A percentile compares a stretch with the other conserved stretches of the same genome.
Conservation (phyloP, 306 rosid genomes). For the Biancaea sappan region DNA sequence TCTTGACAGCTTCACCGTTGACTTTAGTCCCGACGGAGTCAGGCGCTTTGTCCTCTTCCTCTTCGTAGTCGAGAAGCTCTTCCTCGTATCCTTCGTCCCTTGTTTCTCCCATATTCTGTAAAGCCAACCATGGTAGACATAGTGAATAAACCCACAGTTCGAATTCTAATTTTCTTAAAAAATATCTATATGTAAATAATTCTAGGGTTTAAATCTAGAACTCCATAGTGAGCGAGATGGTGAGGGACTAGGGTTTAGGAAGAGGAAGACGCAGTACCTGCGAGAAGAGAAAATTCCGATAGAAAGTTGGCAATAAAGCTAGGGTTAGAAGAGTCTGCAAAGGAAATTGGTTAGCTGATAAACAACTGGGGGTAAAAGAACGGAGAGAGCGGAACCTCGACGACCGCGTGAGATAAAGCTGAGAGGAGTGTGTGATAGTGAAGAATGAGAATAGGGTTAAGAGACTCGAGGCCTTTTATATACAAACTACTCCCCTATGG, state of each 20-base stretch:
- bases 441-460: constrained; percentile 37
- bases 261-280: constrained; percentile 45
- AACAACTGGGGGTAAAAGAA: constrained; percentile 42
- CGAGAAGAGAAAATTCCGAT: constrained; percentile 26
- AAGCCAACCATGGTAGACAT: background rate
- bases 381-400: constrained; percentile 41
- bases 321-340: constrained; percentile 72
- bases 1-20: constrained; percentile 91
- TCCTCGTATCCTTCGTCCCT: constrained; percentile 90
- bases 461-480: background rate
- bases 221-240: background rate
- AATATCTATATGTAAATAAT: background rate
- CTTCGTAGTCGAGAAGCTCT: constrained; percentile 97
- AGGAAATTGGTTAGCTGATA: constrained; percentile 73
- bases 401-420: constrained; percentile 11
- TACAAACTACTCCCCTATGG: background rate
- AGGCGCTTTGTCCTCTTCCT: constrained; percentile 92
- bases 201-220: constrained; percentile 37
- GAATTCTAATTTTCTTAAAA: background rate
- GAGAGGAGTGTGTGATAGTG: background rate
- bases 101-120: constrained; percentile 83
- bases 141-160: background rate
- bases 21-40: constrained; percentile 77
- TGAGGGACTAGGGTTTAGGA: constrained; percentile 44
- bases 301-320: constrained; percentile 25